Percentiles rank a stretch among this genome's conserved stretches.
phyloP scores from a whole-genome alignment of 306 rosid genomes.

The Senna tora region DNA sequence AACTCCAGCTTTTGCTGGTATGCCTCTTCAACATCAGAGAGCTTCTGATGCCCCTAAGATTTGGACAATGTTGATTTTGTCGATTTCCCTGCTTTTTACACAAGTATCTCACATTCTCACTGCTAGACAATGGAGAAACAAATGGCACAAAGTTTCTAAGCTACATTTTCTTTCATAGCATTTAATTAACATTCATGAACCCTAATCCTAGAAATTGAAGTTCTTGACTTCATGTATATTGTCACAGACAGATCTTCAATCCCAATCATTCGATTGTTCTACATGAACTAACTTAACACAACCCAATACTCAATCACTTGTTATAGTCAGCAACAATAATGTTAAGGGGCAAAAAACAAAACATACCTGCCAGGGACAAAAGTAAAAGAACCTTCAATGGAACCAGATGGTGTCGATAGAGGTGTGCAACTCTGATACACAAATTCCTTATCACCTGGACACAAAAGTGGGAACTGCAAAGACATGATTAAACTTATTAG shows the following conservation, averaged over 20 bases:
- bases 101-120: background rate
- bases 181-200: background rate
- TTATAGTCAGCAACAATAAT: conserved; percentile 8
- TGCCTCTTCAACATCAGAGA: no score
- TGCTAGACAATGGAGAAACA: background rate
- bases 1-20: no score
- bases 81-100: background rate
- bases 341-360: background rate
- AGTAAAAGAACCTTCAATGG: conserved; percentile 85
- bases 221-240: background rate
- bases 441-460: conserved; percentile 69
- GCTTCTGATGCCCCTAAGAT: no score
- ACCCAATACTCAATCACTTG: background rate
- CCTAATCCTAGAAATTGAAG: background rate
- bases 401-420: conserved; percentile 63
- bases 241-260: conserved; percentile 12
- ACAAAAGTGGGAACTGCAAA: conserved; percentile 79
- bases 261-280: conserved; percentile 1
- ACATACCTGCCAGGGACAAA: conserved; percentile 94
- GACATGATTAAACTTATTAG: conserved; percentile 28
- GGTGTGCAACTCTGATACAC: conserved; percentile 74
- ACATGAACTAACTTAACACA: background rate
- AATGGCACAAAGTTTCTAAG: background rate
- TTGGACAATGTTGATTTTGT: no score
- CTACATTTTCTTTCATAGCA: background rate